Evolutionary conservation across 257 asterid genomes (phyloP), one percentile per base, ranked within the genome.

Genomic region (Phtheirospermum japonicum): DNA sequence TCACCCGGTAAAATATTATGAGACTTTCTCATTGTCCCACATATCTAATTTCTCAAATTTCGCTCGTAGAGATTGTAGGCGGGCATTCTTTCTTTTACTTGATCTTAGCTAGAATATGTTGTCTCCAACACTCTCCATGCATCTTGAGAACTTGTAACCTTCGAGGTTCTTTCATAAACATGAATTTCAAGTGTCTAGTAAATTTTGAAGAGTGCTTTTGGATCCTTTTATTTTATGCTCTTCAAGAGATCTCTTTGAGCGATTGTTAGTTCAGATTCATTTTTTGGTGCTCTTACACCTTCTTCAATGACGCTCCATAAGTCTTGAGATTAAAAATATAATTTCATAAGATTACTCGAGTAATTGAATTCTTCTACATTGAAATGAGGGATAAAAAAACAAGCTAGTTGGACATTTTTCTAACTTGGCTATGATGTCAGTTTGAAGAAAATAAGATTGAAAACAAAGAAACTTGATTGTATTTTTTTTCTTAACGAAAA

Each of bases 311-410:
- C 52, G 14, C 23, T 14, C 52, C 52, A 46, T 16, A 14, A 4
- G 52, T 46, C 52, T 46, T 46, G 52, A 46, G 20, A 46, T 46
- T 46, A 20, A 14, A 46, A 23, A 16, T 32, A 50, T 8, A 50
- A 20, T 12, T 50, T 50, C 57, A 50, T 50, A 2, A 19, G n/a
- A 19, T 50, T 50, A 10, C 57, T 50, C 57, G 32, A 50, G 19
- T 50, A 50, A 50, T 50, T 32, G n/a, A 50, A 50, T 19, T 20
- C 19, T 50, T 50, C 32, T 49, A 26, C 55, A 49, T 49, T 14
- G 55, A 49, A 16, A 49, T n/a, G n/a, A n/a, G n/a, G n/a, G n/a
- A n/a, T n/a, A n/a, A n/a, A n/a, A n/a, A n/a, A n/a, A n/a, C n/a
- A n/a, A n/a, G n/a, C n/a, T n/a, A n/a, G n/a, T n/a, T n/a, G n/a